Percentiles rank a stretch among this genome's conserved stretches.
phyloP scores from a whole-genome alignment of 2,329 filamentous ascomycete species.

The Calonectria hongkongensis region DNA sequence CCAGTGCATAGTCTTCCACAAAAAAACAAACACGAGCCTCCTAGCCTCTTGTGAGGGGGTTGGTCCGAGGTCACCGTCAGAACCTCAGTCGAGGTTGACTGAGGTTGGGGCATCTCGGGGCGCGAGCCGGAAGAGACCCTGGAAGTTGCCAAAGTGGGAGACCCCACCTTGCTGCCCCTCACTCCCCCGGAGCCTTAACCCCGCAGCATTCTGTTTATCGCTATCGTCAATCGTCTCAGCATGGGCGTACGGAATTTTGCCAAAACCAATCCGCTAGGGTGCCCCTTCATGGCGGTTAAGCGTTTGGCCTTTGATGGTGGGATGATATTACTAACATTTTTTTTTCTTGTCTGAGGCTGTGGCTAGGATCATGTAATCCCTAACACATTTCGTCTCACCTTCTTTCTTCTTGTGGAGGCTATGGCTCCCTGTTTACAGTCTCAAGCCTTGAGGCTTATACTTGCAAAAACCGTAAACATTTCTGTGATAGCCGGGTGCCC shows the following conservation, averaged over 20 bases:
- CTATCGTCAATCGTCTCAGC: slow-evolving; percentile 17
- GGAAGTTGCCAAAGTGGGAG: slow-evolving; percentile 2
- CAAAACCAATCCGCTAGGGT: background rate
- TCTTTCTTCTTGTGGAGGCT: background rate
- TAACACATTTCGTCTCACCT: background rate
- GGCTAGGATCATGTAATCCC: background rate
- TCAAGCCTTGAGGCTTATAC: too few relatives aligned
- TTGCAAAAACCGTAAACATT: background rate
- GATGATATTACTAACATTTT: background rate
- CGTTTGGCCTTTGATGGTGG: background rate
- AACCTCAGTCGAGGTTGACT: background rate
- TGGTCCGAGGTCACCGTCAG: background rate
- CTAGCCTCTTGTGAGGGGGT: background rate
- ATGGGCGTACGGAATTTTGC: slow-evolving; percentile 15
- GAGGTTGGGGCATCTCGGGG: slow-evolving; percentile 25
- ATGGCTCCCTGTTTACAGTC: background rate
- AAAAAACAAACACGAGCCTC: background rate
- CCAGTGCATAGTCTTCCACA: background rate
- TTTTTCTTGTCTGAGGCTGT: background rate
- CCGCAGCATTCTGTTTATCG: slow-evolving; percentile 27
- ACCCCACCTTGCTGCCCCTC: slow-evolving; percentile 25
- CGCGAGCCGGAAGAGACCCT: slow-evolving; percentile 23
- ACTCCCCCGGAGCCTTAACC: slow-evolving; percentile 31
- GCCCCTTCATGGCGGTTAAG: slow-evolving; percentile 1
- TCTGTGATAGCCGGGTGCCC: background rate